Conservation (phyloP, 805 yeast genomes). For the Cyberlindnera petersonii region DNA sequence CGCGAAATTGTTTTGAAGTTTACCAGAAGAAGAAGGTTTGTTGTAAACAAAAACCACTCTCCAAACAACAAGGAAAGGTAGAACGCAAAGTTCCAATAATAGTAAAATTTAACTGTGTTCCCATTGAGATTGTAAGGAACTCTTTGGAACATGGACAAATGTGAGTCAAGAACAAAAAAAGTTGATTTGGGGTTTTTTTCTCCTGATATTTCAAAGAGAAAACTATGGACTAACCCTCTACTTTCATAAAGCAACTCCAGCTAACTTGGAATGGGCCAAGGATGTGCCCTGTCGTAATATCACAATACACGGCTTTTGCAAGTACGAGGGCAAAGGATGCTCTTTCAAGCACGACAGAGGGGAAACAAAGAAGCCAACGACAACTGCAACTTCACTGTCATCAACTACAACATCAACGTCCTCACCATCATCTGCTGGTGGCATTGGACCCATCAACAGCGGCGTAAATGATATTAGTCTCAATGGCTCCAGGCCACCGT, state of each 20-base stretch:
- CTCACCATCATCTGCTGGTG: conserved; percentile 1
- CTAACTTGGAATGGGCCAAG: conserved; percentile 49
- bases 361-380: conserved; percentile 9
- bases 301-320: conserved; percentile 83
- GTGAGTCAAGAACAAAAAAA: neutral
- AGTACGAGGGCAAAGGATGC: conserved; percentile 84
- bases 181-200: too few species aligned
- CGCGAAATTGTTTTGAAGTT: too few species aligned
- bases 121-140: too few species aligned
- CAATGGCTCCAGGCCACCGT: neutral
- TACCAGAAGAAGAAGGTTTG: too few species aligned
- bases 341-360: conserved; percentile 65
- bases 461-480: conserved; percentile 1
- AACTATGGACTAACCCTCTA: conserved; percentile 1
- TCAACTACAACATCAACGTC: conserved; percentile 10
- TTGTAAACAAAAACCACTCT: too few species aligned
- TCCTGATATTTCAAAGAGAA: too few species aligned
- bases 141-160: too few species aligned
- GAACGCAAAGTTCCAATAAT: too few species aligned
- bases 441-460: neutral
- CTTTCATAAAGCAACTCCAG: conserved; percentile 1
- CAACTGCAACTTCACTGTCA: conserved; percentile 10
- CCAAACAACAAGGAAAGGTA: too few species aligned
- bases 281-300: conserved; percentile 81
- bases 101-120: too few species aligned